Base-by-base conservation (phyloP, 768 basidiomycete genomes). In the Boletales sp. region DNA sequence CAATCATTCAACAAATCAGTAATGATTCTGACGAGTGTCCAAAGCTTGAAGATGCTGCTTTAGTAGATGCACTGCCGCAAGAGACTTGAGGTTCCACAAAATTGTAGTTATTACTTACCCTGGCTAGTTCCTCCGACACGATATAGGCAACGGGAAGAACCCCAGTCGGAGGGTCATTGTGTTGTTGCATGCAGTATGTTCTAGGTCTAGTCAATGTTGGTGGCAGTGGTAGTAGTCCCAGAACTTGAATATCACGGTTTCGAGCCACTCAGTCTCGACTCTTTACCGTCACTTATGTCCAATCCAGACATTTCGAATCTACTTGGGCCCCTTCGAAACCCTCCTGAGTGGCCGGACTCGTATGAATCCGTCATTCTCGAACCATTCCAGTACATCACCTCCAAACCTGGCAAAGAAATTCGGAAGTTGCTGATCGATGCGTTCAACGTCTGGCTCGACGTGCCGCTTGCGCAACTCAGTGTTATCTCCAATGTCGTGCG, bases 401-500 rank as follows among this genome's bases (percentile, higher is more conserved):
- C 86, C 2, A 86, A 85, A 50, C 91, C 91, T 0, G 95, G 97
- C 13, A 97, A 98, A 68, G 95, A 97, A 51, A 86, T 98, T 54
- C 83, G 97, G 11, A 75, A 84, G 0, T 79, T 84, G 59, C 77
- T 99, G 63, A 91, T 95, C 54, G 87, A 86, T 45, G 93, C 95
- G 0, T 98, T 98, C 81, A 95, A 98, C 59, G 34, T 71, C 2
- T 99, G 97, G 97, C 80, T 98, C 13, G 65, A 84, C 8, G 93
- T 98, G 2, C 88, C 91, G 0, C 64, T 71, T 24, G 78, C 80
- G 21, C 86, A 86, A 65, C 78, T 97, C 15, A 65, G 66, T 24
- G 72, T 87, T 38, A 93, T 99, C 52, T 78, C 84, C 3, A 79
- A 78, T 54, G 81, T 99, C 46, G 89, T 99, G 31, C 84, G 83